These are phyloP conservation scores for Theobroma cacao DNA, from an alignment of 345 rosid species.

Conservation along the genomic window DNA sequence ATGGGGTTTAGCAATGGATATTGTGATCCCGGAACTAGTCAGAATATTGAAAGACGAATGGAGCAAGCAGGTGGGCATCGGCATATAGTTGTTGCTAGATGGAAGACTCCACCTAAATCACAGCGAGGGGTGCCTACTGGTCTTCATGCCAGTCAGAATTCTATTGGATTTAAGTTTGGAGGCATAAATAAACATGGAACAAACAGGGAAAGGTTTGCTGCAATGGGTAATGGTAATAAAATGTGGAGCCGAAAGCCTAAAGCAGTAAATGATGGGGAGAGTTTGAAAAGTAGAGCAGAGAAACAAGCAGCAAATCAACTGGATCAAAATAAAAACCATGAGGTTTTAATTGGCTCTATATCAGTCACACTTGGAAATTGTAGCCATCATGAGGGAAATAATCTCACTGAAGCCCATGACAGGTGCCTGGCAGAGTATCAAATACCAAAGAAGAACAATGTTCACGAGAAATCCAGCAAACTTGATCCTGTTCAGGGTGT, in stretches of 20 bases:
- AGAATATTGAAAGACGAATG: constrained; percentile 30
- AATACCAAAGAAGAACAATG: constrained; percentile 40
- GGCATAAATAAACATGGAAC: constrained; percentile 56
- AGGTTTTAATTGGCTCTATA: constrained; percentile 84
- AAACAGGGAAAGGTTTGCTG: constrained; percentile 39
- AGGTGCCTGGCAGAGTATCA: constrained; percentile 35
- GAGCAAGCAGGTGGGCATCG: constrained; percentile 34
- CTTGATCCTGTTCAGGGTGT: constrained; percentile 13
- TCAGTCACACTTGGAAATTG: constrained; percentile 57
- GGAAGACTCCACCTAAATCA: constrained; percentile 43
- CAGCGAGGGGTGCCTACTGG: constrained; percentile 43
- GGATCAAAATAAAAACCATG: constrained; percentile 42
- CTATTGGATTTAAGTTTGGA: constrained; percentile 43
- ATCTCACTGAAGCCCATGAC: constrained; percentile 31
- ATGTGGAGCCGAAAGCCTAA: constrained; percentile 77
- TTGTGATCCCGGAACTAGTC: constrained; percentile 31
- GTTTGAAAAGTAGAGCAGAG: constrained; percentile 30
- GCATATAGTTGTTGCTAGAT: constrained; percentile 24
- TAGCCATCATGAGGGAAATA: constrained; percentile 30
- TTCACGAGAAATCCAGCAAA: constrained; percentile 33
- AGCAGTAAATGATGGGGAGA: constrained; percentile 41
- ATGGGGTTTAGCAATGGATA: constrained; percentile 31
- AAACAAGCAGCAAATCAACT: constrained; percentile 43
- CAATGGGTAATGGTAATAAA: constrained; percentile 44
- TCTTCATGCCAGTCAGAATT: constrained; percentile 40